phyloP scores from a whole-genome alignment of 2,329 filamentous ascomycete genomes.

The Coccinonectria pachysandricola region DNA sequence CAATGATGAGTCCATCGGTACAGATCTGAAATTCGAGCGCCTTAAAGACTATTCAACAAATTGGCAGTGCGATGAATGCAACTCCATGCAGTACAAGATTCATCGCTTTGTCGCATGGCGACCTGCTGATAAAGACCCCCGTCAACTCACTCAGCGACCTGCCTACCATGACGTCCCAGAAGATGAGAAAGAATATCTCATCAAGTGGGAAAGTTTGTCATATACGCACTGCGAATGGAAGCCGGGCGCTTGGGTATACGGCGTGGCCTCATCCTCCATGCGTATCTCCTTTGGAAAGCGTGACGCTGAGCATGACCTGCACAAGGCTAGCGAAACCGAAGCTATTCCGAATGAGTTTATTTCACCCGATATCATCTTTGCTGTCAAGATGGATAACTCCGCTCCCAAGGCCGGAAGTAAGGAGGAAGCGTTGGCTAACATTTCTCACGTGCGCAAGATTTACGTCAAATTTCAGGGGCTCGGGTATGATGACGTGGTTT shows the following conservation, averaged over 20 bases:
- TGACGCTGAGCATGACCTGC: conserved; percentile 44
- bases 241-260: conserved; percentile 81
- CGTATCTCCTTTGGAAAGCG: conserved; percentile 68
- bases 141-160: conserved; percentile 4
- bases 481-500: conserved; percentile 80
- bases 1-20: conserved; percentile 21
- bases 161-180: conserved; percentile 36
- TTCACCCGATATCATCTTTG: conserved; percentile 79
- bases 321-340: conserved; percentile 60
- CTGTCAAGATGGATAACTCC: conserved; percentile 48
- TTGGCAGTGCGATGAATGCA: conserved; percentile 77
- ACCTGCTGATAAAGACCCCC: conserved; percentile 34
- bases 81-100: conserved; percentile 54
- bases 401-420: conserved; percentile 46
- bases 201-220: conserved; percentile 77
- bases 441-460: conserved; percentile 61
- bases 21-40: conserved; percentile 35
- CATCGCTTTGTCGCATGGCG: conserved; percentile 83
- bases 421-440: conserved; percentile 59
- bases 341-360: conserved; percentile 84
- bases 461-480: conserved; percentile 90
- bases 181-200: conserved; percentile 79
- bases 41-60: conserved; percentile 62
- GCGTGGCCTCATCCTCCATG: conserved; percentile 52
- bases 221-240: conserved; percentile 81